phyloP scores from a whole-genome alignment of 495 filamentous ascomycete species.

The Daldinia loculata region DNA sequence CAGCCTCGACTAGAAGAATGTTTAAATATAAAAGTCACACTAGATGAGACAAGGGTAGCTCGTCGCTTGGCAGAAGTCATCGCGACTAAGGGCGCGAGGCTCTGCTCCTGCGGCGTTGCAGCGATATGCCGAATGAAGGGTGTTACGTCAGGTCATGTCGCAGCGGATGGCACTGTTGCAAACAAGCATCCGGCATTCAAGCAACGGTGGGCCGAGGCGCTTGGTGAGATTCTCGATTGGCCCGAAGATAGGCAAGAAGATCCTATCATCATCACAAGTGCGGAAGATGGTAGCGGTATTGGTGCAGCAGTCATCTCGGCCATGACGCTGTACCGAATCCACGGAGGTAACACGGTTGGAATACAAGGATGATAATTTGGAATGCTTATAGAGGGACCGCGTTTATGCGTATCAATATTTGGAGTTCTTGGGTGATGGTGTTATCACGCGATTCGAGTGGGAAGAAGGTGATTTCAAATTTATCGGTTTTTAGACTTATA shows the following conservation, averaged over 20 bases:
- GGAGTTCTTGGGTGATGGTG: too few species aligned
- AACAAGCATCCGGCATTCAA: conserved; percentile 90
- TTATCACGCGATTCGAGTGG: neutral
- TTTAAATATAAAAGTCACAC: conserved; percentile 65
- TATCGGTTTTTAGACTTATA: neutral
- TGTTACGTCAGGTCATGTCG: conserved; percentile 77
- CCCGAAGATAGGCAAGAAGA: conserved; percentile 66
- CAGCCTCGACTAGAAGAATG: conserved; percentile 68
- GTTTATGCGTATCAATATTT: too few species aligned
- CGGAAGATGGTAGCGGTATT: conserved; percentile 84
- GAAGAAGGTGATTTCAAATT: neutral
- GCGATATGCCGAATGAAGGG: conserved; percentile 86
- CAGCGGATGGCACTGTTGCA: conserved; percentile 83
- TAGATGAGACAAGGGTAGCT: conserved; percentile 73
- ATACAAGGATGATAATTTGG: conserved; percentile 49
- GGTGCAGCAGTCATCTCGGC: conserved; percentile 84
- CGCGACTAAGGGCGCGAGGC: conserved; percentile 78
- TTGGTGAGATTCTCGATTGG: conserved; percentile 87
- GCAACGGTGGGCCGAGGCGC: conserved; percentile 75
- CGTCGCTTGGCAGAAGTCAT: conserved; percentile 80
- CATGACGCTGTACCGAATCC: conserved; percentile 77
- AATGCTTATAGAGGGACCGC: too few species aligned
- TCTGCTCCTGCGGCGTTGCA: conserved; percentile 81
- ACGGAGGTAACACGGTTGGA: conserved; percentile 69
- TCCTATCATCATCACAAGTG: conserved; percentile 73